phyloP scores from a whole-genome alignment of 129 eudicot species.

The Tagetes erecta region DNA sequence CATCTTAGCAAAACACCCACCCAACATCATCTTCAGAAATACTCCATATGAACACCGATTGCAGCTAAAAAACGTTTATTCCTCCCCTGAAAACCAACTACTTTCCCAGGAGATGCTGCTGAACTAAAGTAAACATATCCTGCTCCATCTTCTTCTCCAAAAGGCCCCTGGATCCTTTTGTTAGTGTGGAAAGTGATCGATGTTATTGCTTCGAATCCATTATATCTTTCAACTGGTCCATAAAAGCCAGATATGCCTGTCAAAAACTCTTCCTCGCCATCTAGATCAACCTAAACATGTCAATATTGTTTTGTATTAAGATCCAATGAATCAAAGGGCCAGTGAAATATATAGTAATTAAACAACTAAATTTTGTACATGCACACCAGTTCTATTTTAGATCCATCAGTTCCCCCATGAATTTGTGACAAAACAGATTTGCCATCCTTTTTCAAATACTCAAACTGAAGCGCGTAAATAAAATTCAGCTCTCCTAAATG shows the following conservation, averaged over 20 bases:
- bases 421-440: slow-evolving; percentile 24
- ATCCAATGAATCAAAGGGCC: neutral
- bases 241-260: slow-evolving; percentile 22
- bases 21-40: slow-evolving; percentile 7
- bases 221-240: slow-evolving; percentile 8
- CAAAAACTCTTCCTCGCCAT: neutral
- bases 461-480: slow-evolving; percentile 1
- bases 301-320: neutral
- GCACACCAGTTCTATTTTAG: slow-evolving; percentile 1
- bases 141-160: slow-evolving; percentile 5
- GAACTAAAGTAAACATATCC: slow-evolving; percentile 18
- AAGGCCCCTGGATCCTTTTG: slow-evolving; percentile 33
- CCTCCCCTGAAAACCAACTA: slow-evolving; percentile 38
- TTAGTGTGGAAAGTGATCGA: slow-evolving; percentile 29
- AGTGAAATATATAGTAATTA: neutral
- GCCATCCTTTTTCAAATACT: slow-evolving; percentile 26
- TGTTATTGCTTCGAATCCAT: slow-evolving; percentile 20
- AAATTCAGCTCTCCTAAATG: slow-evolving; percentile 4
- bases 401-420: slow-evolving; percentile 31
- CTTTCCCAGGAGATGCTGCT: slow-evolving; percentile 15
- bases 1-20: slow-evolving; percentile 2
- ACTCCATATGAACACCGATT: slow-evolving; percentile 40
- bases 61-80: slow-evolving; percentile 21
- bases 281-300: slow-evolving; percentile 23
- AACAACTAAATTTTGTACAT: neutral